phyloP scores from a whole-genome alignment of 1,284 basidiomycete genomes.

The Marasmius oreades region DNA sequence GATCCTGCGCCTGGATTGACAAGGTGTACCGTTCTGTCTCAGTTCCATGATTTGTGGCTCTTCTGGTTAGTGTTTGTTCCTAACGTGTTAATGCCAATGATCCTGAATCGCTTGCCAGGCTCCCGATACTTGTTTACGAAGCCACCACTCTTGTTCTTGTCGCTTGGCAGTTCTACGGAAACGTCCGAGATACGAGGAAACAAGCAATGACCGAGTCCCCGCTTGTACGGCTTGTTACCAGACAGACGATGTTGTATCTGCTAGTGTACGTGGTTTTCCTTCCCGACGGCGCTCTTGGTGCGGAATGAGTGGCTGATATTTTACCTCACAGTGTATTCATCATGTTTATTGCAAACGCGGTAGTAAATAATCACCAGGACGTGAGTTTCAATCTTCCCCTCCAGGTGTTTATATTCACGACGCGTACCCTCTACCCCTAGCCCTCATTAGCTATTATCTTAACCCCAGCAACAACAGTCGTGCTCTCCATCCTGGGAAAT shows the following conservation, averaged over 20 bases:
- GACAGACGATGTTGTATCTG: constrained; percentile 3
- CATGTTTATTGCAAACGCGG: constrained; percentile 1
- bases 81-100: neutral
- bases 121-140: constrained; percentile 8
- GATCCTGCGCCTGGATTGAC: neutral
- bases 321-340: neutral
- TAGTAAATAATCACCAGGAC: neutral
- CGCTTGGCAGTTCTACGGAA: neutral
- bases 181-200: neutral
- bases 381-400: neutral
- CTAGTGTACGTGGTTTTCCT: neutral
- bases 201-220: neutral
- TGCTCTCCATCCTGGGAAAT: constrained; percentile 9
- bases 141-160: constrained; percentile 2
- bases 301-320: neutral
- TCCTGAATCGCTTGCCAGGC: neutral
- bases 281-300: no score
- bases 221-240: neutral
- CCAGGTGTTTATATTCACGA: neutral
- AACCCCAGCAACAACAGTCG: neutral
- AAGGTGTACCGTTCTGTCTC: neutral
- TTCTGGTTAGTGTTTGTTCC: constrained; percentile 3
- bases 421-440: neutral
- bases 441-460: constrained; percentile 2
- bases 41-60: constrained; percentile 1